Evolutionary conservation across 108 stramenopile species (phyloP).

Genomic region (Chaetoceros muelleri): DNA sequence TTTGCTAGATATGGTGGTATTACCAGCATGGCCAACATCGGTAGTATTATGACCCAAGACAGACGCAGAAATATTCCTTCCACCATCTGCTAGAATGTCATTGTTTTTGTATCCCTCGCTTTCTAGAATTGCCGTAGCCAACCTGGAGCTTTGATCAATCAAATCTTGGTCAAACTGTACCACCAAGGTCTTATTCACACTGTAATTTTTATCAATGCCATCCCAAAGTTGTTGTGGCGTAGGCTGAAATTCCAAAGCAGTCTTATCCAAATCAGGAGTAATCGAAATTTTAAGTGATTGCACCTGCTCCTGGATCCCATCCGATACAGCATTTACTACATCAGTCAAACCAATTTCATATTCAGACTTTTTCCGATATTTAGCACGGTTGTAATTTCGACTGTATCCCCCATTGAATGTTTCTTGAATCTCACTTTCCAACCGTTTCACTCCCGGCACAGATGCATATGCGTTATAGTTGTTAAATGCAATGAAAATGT

Average conservation of each 20-base stretch:
- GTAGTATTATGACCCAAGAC: too few species aligned
- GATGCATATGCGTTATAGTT: constrained; percentile 40
- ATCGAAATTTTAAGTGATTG: constrained; percentile 34
- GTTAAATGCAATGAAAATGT: constrained; percentile 40
- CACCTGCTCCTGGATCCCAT: constrained; percentile 25
- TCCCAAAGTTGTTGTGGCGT: constrained; percentile 69
- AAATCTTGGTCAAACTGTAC: constrained; percentile 77
- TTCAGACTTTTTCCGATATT: constrained; percentile 21
- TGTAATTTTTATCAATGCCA: constrained; percentile 29
- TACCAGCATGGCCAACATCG: too few species aligned
- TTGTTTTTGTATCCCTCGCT: constrained; percentile 1
- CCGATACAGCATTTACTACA: constrained; percentile 38
- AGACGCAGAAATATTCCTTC: too few species aligned
- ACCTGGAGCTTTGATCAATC: constrained; percentile 65
- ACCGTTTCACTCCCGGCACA: constrained; percentile 33
- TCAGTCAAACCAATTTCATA: constrained; percentile 58
- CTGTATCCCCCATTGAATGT: background rate
- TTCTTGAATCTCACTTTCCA: constrained; percentile 21
- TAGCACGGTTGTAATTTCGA: constrained; percentile 5
- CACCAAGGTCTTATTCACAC: constrained; percentile 50
- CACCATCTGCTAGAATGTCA: constrained; percentile 1
- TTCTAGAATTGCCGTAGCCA: constrained; percentile 32
- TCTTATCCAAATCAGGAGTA: constrained; percentile 34
- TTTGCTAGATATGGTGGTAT: too few species aligned
- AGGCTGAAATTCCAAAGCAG: constrained; percentile 62